Conservation (phyloP, 2,329 filamentous ascomycete genomes). For the Talaromyces sp. region DNA sequence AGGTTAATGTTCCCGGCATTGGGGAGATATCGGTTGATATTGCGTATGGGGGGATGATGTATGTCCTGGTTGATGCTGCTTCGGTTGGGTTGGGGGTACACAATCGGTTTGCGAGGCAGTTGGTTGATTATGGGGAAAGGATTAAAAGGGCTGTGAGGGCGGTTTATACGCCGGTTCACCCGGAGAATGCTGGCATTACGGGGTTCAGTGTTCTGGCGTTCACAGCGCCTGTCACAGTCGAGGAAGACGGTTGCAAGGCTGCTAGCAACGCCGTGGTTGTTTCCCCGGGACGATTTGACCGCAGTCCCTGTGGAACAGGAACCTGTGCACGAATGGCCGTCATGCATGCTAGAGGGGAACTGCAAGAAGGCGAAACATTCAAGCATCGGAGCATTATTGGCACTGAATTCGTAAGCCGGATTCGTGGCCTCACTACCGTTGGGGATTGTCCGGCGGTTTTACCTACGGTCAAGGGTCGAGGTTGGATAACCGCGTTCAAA, state of each 20-base stretch:
- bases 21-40: slow-evolving; percentile 45
- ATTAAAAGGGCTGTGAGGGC: slow-evolving; percentile 44
- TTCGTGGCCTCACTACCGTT: slow-evolving; percentile 40
- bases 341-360: slow-evolving; percentile 42
- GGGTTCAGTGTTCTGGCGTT: slow-evolving; percentile 45
- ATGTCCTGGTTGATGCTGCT: slow-evolving; percentile 43
- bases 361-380: slow-evolving; percentile 41
- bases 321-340: slow-evolving; percentile 47
- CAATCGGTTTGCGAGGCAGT: slow-evolving; percentile 18
- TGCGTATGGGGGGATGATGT: slow-evolving; percentile 51
- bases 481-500: slow-evolving; percentile 49
- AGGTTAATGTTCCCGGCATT: slow-evolving; percentile 43
- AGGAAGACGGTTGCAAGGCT: slow-evolving; percentile 28
- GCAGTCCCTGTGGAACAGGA: slow-evolving; percentile 50
- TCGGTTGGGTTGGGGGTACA: slow-evolving; percentile 30
- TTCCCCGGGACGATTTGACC: slow-evolving; percentile 47
- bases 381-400: slow-evolving; percentile 45
- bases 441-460: slow-evolving; percentile 43
- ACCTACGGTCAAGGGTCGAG: slow-evolving; percentile 45
- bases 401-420: slow-evolving; percentile 44
- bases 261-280: slow-evolving; percentile 47
- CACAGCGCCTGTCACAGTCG: slow-evolving; percentile 34
- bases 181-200: slow-evolving; percentile 43
- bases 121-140: slow-evolving; percentile 46
- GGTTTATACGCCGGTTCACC: slow-evolving; percentile 42